Conservation (phyloP, 2,329 filamentous ascomycete genomes). For the Curvularia hawaiiensis region DNA sequence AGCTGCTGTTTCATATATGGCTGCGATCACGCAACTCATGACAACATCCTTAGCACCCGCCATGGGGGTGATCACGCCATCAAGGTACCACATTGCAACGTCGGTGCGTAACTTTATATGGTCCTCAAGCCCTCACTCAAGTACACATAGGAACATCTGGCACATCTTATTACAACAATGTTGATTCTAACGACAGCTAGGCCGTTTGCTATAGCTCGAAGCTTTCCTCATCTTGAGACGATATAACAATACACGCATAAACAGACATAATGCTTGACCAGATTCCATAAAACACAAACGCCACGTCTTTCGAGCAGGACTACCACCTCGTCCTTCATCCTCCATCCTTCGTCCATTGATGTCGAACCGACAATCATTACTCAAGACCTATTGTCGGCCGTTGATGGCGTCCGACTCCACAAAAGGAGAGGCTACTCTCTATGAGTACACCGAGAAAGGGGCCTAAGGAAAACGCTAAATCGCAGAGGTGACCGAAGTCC, state of each 20-base stretch:
- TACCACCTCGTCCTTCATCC: slow-evolving; percentile 8
- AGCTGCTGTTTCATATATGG: neutral
- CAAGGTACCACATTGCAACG: slow-evolving; percentile 19
- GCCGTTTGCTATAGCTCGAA: neutral
- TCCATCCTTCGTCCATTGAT: slow-evolving; percentile 13
- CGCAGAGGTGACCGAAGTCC: slow-evolving; percentile 28
- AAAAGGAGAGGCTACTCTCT: slow-evolving; percentile 24
- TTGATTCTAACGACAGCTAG: slow-evolving; percentile 5
- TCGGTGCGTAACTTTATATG: neutral
- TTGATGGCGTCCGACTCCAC: slow-evolving; percentile 23
- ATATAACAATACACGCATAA: slow-evolving; percentile 7
- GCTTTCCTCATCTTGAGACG: neutral
- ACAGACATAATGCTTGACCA: slow-evolving; percentile 1
- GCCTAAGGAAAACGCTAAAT: slow-evolving; percentile 38
- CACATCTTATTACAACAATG: slow-evolving; percentile 1
- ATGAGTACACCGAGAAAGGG: slow-evolving; percentile 19
- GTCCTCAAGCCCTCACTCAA: neutral
- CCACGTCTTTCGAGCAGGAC: slow-evolving; percentile 6
- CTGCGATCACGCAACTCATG: neutral
- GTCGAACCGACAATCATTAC: slow-evolving; percentile 28
- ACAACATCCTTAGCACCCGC: neutral
- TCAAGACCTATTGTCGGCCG: slow-evolving; percentile 34
- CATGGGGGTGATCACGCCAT: slow-evolving; percentile 23
- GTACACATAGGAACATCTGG: neutral
- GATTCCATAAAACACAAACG: slow-evolving; percentile 13